phyloP scores from a whole-genome alignment of 495 filamentous ascomycete species.

The Podospora australis region DNA sequence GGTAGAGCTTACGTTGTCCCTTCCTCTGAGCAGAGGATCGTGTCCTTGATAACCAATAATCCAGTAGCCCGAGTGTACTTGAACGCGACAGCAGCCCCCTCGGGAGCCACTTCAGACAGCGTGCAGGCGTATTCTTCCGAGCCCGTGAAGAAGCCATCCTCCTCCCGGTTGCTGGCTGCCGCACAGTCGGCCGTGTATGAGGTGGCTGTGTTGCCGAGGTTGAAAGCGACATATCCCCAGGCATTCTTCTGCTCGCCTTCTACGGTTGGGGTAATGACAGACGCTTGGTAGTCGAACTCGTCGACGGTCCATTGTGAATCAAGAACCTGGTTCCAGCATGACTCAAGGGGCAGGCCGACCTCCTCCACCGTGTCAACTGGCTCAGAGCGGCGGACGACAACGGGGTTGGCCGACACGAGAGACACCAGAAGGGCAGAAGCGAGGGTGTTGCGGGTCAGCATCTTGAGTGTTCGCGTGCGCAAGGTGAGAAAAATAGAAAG shows the following conservation, averaged over 20 bases:
- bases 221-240: slow-evolving; percentile 37
- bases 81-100: slow-evolving; percentile 20
- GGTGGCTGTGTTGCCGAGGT: slow-evolving; percentile 33
- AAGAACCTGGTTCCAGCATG: slow-evolving; percentile 7
- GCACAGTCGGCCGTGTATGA: slow-evolving; percentile 27
- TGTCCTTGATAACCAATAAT: slow-evolving; percentile 31
- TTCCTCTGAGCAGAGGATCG: slow-evolving; percentile 23
- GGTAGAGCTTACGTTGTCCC: slow-evolving; percentile 23
- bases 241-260: slow-evolving; percentile 38
- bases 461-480: too few species aligned
- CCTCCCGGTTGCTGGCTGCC: slow-evolving; percentile 30
- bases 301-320: slow-evolving; percentile 12
- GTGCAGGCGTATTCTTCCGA: slow-evolving; percentile 30
- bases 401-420: neutral
- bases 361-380: slow-evolving; percentile 2
- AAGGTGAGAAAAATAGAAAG: too few species aligned
- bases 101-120: slow-evolving; percentile 5
- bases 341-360: too few species aligned
- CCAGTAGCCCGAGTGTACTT: slow-evolving; percentile 28
- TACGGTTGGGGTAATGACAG: slow-evolving; percentile 32
- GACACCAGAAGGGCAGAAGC: neutral
- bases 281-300: slow-evolving; percentile 32
- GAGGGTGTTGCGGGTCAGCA: neutral
- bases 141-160: slow-evolving; percentile 37
- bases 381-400: neutral